Evolutionary conservation across 2,329 filamentous ascomycete genomes (phyloP), one percentile per base, ranked within the genome.

Genomic region (Exserohilum rostratum): DNA sequence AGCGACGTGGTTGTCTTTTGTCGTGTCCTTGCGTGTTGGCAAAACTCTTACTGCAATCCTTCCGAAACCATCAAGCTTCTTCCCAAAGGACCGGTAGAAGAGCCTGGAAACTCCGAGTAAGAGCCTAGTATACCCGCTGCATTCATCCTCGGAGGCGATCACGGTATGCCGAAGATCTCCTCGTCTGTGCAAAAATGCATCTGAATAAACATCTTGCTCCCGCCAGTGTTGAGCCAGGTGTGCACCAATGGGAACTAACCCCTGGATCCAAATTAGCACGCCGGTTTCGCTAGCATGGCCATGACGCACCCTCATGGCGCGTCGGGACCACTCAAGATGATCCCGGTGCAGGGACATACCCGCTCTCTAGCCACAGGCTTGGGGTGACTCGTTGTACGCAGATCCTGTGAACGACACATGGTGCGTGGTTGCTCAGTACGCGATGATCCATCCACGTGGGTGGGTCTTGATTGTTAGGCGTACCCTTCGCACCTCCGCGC

Each of bases 271-370:
- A 46, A 55, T 33, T 46, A 50, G 12, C 45, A 43, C 18, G 61
- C 60, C 3, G 64, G 54, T 9, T 62, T 65, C 40, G 65, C 63
- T 15, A 57, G 61, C 17, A 67, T 67, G 61, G 63, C 62, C 35
- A 61, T 67, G 46, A 65, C 63, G 30, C 63, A 66, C 38, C 22
- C n/a, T 65, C 10, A 58, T 61, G n/a, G 50, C 57, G 27, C 55
- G 39, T 17, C 40, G 47, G 13, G 51, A 11, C 46, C 54, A 17
- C 44, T 25, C 10, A 27, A 12, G 31, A 43, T 12, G 46, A 42
- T 3, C 40, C 30, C 5, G 15, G 29, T n/a, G 27, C 12, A 38
- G 20, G 34, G 17, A 30, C 17, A 48, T 38, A 50, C 25, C 47
- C 30, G 13, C 27, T 44, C 30, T 17, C 13, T 44, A 25, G 38